Evolutionary conservation across 208 protist genomes (phyloP).

Genomic region (Strigomonas galati): DNA sequence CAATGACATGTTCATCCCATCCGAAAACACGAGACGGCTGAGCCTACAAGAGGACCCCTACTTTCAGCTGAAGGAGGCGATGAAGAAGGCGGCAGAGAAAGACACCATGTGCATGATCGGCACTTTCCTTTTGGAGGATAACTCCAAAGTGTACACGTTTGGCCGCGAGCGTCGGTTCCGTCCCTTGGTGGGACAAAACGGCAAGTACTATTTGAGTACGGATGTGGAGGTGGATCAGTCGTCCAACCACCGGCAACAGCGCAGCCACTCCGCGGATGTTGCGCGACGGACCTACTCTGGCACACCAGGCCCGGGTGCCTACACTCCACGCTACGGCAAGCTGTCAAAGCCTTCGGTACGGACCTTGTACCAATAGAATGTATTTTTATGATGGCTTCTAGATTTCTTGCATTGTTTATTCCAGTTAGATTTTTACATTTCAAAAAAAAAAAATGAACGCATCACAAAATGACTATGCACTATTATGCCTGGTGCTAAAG

Average conservation of each 20-base stretch:
- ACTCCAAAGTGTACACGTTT: slow-evolving; percentile 53
- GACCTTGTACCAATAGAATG: slow-evolving; percentile 13
- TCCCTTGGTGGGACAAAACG: slow-evolving; percentile 38
- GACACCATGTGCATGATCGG: slow-evolving; percentile 66
- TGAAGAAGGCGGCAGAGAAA: slow-evolving; percentile 31
- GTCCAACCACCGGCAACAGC: slow-evolving; percentile 17
- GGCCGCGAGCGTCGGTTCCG: slow-evolving; percentile 64
- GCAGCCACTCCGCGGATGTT: neutral
- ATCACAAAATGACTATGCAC: neutral
- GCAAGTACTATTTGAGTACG: slow-evolving; percentile 49
- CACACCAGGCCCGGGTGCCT: slow-evolving; percentile 69
- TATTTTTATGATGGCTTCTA: neutral
- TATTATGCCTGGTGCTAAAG: slow-evolving; percentile 4
- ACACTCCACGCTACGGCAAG: slow-evolving; percentile 74
- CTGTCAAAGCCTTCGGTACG: slow-evolving; percentile 45
- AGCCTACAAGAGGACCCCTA: slow-evolving; percentile 29
- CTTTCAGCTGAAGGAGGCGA: slow-evolving; percentile 50
- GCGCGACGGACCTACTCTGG: slow-evolving; percentile 15
- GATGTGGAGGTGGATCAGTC: slow-evolving; percentile 38
- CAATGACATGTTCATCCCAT: slow-evolving; percentile 16
- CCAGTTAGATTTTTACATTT: neutral
- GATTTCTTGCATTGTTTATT: neutral
- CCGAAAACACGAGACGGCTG: slow-evolving; percentile 35
- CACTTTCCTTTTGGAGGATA: slow-evolving; percentile 55
- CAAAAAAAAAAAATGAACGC: neutral